phyloP scores from a whole-genome alignment of 1,284 basidiomycete species.

The Fomitopsis pinicola region DNA sequence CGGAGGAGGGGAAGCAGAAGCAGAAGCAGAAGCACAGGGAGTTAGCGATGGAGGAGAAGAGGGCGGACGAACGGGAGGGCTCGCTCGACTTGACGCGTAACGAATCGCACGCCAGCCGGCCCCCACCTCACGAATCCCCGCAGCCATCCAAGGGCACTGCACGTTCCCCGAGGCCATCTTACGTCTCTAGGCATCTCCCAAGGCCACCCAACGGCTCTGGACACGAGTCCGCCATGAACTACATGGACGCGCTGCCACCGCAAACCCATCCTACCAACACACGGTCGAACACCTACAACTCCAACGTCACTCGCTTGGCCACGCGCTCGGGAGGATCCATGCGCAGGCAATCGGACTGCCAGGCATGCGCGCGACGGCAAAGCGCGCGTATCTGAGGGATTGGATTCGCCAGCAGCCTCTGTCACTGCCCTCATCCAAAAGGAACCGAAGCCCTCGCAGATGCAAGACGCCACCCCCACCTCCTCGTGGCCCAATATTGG shows the following conservation, averaged over 20 bases:
- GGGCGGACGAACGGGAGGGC: conserved; percentile 32
- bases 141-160: conserved; percentile 30
- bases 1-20: conserved; percentile 37
- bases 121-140: conserved; percentile 35
- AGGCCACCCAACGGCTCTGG: conserved; percentile 29
- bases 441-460: conserved; percentile 56
- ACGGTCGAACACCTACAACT: conserved; percentile 26
- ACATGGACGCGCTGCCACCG: conserved; percentile 11
- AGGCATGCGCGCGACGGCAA: conserved; percentile 55
- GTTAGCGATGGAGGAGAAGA: conserved; percentile 39
- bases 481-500: conserved; percentile 62
- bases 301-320: conserved; percentile 18
- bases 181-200: conserved; percentile 32
- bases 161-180: conserved; percentile 23
- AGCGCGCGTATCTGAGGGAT: conserved; percentile 52
- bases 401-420: conserved; percentile 63
- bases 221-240: conserved; percentile 18
- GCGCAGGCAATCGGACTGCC: conserved; percentile 74
- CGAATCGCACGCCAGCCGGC: conserved; percentile 27
- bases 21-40: conserved; percentile 32
- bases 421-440: conserved; percentile 53
- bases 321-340: conserved; percentile 29
- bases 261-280: conserved; percentile 12
- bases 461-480: conserved; percentile 62
- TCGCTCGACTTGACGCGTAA: conserved; percentile 16